phyloP scores from a whole-genome alignment of 148 eudicot species.

The Oxyria digyna region DNA sequence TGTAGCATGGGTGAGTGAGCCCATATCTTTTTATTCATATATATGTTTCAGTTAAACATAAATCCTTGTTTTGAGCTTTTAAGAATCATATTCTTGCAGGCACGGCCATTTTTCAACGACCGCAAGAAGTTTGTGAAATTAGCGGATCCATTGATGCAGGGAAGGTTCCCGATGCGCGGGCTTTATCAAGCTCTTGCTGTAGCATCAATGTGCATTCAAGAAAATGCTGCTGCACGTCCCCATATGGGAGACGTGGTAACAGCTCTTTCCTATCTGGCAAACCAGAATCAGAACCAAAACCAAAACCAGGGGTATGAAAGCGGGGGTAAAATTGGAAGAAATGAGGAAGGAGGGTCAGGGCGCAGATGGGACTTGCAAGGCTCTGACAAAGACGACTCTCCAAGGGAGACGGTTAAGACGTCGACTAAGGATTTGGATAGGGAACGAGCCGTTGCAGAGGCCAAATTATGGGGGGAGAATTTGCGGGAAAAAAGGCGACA shows the following conservation, averaged over 20 bases:
- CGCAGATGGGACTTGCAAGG: constrained; percentile 64
- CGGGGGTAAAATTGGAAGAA: constrained; percentile 33
- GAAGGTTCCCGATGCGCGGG: constrained; percentile 61
- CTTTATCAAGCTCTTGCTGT: constrained; percentile 79
- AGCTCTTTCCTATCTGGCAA: constrained; percentile 75
- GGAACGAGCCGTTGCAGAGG: constrained; percentile 86
- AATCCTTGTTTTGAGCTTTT: background rate
- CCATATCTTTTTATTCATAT: constrained; percentile 2
- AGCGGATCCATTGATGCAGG: constrained; percentile 62
- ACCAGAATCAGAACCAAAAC: constrained; percentile 57
- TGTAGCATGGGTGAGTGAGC: constrained; percentile 78
- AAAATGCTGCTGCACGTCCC: constrained; percentile 78
- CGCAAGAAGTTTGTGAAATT: constrained; percentile 48
- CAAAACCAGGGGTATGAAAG: no score
- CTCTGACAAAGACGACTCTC: constrained; percentile 66
- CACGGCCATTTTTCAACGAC: constrained; percentile 72
- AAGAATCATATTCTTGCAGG: constrained; percentile 32
- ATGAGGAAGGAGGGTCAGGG: constrained; percentile 51
- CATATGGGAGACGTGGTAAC: constrained; percentile 84
- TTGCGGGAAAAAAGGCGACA: constrained; percentile 57
- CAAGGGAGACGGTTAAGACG: constrained; percentile 53
- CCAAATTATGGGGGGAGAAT: constrained; percentile 93
- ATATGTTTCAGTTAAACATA: no score
- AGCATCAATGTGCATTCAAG: constrained; percentile 92
- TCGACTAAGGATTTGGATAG: constrained; percentile 49